A percentile compares a stretch with the other conserved stretches of the same genome.
Evolutionary conservation across 495 filamentous ascomycete genomes (phyloP).

Genomic region (Annulohypoxylon bovei): DNA sequence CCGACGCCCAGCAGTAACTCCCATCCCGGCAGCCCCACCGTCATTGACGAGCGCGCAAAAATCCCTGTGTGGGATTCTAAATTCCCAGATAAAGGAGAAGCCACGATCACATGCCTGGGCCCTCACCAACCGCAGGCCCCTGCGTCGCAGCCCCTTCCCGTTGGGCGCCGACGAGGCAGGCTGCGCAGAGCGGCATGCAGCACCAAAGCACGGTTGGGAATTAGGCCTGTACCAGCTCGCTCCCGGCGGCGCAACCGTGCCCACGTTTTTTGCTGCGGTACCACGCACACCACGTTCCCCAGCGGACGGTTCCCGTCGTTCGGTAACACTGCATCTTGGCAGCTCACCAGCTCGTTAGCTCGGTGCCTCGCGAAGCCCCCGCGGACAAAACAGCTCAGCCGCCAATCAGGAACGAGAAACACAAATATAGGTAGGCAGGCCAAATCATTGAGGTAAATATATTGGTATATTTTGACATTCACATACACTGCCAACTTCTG

Average conservation of each 20-base stretch:
- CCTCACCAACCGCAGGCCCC: not conserved
- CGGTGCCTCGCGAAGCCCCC: not conserved
- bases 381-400: not conserved
- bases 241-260: not conserved
- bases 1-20: too few relatives aligned
- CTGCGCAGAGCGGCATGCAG: not conserved
- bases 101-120: not conserved
- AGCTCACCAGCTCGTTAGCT: not conserved
- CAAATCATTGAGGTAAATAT: slow-evolving; percentile 6
- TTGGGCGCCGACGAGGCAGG: not conserved
- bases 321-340: not conserved
- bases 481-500: slow-evolving; percentile 7
- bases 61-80: too few relatives aligned
- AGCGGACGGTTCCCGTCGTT: not conserved
- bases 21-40: too few relatives aligned
- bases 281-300: not conserved
- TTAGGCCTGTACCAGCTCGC: not conserved
- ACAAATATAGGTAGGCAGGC: not conserved
- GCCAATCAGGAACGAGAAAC: not conserved
- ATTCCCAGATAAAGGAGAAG: not conserved
- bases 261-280: not conserved
- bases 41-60: too few relatives aligned
- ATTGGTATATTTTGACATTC: slow-evolving; percentile 22
- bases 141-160: not conserved
- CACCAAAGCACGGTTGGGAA: not conserved